phyloP scores from a whole-genome alignment of 2,329 filamentous ascomycete genomes.

The Fusarium staphyleae region DNA sequence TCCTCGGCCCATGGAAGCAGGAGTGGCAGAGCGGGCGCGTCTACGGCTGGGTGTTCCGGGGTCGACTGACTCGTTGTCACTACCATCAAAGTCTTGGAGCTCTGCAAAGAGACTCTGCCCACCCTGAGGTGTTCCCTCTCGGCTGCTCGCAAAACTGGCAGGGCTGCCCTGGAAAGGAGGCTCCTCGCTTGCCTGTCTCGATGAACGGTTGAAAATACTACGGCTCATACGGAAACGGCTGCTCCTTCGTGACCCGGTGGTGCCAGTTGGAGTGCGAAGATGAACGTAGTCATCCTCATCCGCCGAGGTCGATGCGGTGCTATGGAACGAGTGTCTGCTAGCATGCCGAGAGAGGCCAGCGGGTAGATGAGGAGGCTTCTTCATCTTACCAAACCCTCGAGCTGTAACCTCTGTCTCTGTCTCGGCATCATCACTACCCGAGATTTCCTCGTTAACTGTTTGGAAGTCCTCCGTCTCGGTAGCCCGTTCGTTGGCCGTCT shows the following conservation, averaged over 20 bases:
- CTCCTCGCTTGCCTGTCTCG: constrained; percentile 68
- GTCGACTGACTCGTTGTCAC: constrained; percentile 73
- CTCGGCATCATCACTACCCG: constrained; percentile 80
- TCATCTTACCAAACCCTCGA: constrained; percentile 53
- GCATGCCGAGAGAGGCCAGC: constrained; percentile 50
- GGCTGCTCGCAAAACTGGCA: constrained; percentile 61
- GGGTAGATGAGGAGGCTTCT: constrained; percentile 52
- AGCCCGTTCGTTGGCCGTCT: constrained; percentile 76
- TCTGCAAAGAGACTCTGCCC: constrained; percentile 90
- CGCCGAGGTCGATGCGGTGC: constrained; percentile 86
- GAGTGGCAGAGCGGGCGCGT: constrained; percentile 56
- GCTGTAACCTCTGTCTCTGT: constrained; percentile 83
- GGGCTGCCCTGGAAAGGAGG: constrained; percentile 65
- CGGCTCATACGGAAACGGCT: constrained; percentile 75
- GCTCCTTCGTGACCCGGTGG: constrained; percentile 68
- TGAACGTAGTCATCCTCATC: constrained; percentile 70
- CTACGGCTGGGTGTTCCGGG: constrained; percentile 63
- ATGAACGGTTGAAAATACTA: constrained; percentile 64
- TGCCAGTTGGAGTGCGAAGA: constrained; percentile 67
- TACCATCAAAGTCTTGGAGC: constrained; percentile 78
- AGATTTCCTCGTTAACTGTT: constrained; percentile 82
- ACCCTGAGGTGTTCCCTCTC: constrained; percentile 57
- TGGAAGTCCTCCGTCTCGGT: constrained; percentile 96
- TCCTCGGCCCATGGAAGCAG: constrained; percentile 54
- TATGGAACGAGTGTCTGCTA: constrained; percentile 76